Evolutionary conservation across 495 filamentous ascomycete species (phyloP).

Genomic region (Evansstolkia leycettana): DNA sequence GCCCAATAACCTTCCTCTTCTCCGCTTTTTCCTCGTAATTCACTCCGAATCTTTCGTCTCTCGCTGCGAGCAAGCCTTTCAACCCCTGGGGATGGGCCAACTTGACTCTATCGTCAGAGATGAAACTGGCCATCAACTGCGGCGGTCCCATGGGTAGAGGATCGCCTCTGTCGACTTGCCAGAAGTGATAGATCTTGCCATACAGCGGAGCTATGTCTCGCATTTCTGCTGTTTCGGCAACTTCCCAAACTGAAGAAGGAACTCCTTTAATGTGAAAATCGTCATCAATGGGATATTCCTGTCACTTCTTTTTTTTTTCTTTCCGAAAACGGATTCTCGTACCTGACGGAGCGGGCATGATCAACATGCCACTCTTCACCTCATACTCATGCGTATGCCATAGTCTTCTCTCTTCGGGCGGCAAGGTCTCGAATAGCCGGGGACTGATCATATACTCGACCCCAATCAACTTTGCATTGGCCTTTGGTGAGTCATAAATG

Average conservation of each 20-base stretch:
- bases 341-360: constrained; percentile 59
- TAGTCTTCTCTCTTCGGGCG: constrained; percentile 50
- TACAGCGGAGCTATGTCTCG: constrained; percentile 56
- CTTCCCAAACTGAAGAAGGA: constrained; percentile 52
- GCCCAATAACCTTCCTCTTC: constrained; percentile 46
- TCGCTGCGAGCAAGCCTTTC: constrained; percentile 44
- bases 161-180: constrained; percentile 79
- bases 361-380: constrained; percentile 74
- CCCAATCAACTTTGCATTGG: constrained; percentile 64
- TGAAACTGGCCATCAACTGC: constrained; percentile 68
- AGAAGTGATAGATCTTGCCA: constrained; percentile 85
- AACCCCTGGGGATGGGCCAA: constrained; percentile 46
- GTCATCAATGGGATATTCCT: too few relatives aligned
- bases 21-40: constrained; percentile 51
- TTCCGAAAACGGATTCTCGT: not conserved
- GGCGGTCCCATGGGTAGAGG: constrained; percentile 61
- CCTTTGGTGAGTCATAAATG: constrained; percentile 59
- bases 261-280: constrained; percentile 12
- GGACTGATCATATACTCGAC: constrained; percentile 89
- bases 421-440: constrained; percentile 52
- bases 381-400: constrained; percentile 84
- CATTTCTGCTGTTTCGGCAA: constrained; percentile 72
- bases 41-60: constrained; percentile 54
- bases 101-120: constrained; percentile 39
- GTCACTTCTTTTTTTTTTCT: not conserved